A percentile compares a stretch with the other conserved stretches of the same genome.
Conservation (phyloP, 768 basidiomycete genomes). For the Russula lepida region DNA sequence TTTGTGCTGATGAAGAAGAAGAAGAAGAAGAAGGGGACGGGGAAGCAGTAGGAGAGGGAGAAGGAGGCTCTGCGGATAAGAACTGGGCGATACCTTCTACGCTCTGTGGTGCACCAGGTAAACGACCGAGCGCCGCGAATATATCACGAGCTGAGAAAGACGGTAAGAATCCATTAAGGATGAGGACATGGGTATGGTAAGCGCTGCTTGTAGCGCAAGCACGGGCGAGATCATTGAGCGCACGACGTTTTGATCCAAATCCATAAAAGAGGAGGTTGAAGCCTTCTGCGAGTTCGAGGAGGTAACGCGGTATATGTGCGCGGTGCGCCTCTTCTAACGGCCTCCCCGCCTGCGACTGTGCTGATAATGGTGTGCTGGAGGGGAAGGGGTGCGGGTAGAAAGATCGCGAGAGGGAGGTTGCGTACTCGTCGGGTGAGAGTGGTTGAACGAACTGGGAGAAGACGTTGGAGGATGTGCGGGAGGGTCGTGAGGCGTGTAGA, state of each 20-base stretch:
- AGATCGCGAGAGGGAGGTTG: slow-evolving; percentile 27
- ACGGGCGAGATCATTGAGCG: slow-evolving; percentile 69
- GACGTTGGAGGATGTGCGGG: slow-evolving; percentile 69
- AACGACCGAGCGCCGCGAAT: slow-evolving; percentile 21
- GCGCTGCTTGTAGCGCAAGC: slow-evolving; percentile 30
- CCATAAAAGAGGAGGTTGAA: slow-evolving; percentile 89
- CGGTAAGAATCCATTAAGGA: slow-evolving; percentile 74
- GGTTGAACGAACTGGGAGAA: slow-evolving; percentile 72
- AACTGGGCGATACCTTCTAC: slow-evolving; percentile 61
- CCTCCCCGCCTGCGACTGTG: slow-evolving; percentile 26
- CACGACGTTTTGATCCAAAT: slow-evolving; percentile 72
- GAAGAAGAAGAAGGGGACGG: not conserved
- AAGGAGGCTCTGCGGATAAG: slow-evolving; percentile 32
- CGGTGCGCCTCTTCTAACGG: slow-evolving; percentile 26
- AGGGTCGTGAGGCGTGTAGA: slow-evolving; percentile 46
- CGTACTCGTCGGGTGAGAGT: slow-evolving; percentile 57
- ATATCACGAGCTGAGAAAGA: slow-evolving; percentile 55
- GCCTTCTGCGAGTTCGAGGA: slow-evolving; percentile 66
- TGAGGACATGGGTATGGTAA: slow-evolving; percentile 55
- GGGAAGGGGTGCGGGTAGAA: slow-evolving; percentile 26
- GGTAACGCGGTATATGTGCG: slow-evolving; percentile 49
- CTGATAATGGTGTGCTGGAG: slow-evolving; percentile 4
- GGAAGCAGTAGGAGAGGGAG: slow-evolving; percentile 17
- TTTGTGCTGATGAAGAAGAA: not conserved
- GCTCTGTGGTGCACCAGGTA: slow-evolving; percentile 34